These are phyloP conservation scores for Holtermannia corniformis DNA, from an alignment of 768 basidiomycete genomes.

Conservation along the genomic window DNA sequence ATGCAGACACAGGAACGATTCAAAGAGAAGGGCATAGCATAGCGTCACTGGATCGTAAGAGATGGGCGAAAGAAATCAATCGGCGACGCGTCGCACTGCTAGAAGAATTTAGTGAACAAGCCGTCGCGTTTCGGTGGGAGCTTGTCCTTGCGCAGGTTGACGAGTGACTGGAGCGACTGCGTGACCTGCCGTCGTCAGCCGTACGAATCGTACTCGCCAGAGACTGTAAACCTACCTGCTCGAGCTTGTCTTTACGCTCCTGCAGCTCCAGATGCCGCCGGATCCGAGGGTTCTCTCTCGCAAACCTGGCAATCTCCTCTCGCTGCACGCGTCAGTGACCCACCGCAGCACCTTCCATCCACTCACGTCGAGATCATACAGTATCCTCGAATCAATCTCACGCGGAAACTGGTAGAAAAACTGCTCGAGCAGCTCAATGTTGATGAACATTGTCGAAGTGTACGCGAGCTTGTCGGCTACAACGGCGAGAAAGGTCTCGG, in stretches of 20 bases:
- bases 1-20: too few species aligned
- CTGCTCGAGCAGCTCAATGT: conserved; percentile 92
- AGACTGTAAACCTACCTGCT: conserved; percentile 56
- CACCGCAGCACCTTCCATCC: neutral
- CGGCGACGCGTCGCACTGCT: neutral
- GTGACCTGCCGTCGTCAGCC: conserved; percentile 62
- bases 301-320: conserved; percentile 79
- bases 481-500: conserved; percentile 91
- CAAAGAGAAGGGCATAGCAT: too few species aligned
- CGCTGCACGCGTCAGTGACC: conserved; percentile 42
- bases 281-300: conserved; percentile 87
- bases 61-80: too few species aligned
- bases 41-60: too few species aligned
- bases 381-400: conserved; percentile 85
- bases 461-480: conserved; percentile 94
- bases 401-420: conserved; percentile 99
- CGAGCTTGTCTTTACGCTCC: conserved; percentile 93
- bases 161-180: conserved; percentile 87
- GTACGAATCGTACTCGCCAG: neutral
- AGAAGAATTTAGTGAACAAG: conserved; percentile 41
- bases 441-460: conserved; percentile 96
- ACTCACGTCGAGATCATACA: conserved; percentile 74
- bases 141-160: conserved; percentile 73
- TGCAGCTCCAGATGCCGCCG: conserved; percentile 83
- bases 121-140: conserved; percentile 52